Conservation (phyloP, 169 alveolate species). For the Babesia caballi region DNA sequence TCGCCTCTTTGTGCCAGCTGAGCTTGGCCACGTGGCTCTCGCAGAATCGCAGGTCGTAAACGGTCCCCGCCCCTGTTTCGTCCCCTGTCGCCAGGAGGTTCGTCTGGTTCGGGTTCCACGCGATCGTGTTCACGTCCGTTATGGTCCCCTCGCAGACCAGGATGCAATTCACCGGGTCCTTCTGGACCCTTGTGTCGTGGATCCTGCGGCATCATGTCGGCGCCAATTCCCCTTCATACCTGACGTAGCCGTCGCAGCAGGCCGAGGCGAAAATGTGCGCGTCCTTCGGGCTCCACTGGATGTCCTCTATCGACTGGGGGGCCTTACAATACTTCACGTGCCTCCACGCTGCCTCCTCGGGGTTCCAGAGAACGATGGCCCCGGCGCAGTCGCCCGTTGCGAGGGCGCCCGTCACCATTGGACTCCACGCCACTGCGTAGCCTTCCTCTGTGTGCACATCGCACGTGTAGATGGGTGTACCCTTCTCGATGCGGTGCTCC, state of each 20-base stretch:
- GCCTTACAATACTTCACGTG: background rate
- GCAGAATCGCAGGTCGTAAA: conserved; percentile 42
- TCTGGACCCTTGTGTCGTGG: conserved; percentile 49
- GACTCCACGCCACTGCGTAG: conserved; percentile 76
- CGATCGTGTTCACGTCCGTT: conserved; percentile 52
- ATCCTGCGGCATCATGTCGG: background rate
- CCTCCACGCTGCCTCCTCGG: conserved; percentile 61
- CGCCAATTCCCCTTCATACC: background rate
- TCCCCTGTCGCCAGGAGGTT: conserved; percentile 44
- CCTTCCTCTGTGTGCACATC: conserved; percentile 70
- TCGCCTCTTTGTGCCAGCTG: conserved; percentile 63
- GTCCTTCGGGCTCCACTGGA: conserved; percentile 68
- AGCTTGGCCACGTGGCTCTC: conserved; percentile 41
- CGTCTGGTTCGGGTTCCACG: conserved; percentile 47
- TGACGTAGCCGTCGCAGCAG: conserved; percentile 68
- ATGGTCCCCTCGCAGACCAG: conserved; percentile 22
- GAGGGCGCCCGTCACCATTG: conserved; percentile 59
- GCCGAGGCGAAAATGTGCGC: conserved; percentile 64
- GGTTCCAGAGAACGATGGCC: conserved; percentile 64
- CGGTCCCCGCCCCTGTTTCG: conserved; percentile 51
- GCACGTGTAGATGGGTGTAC: conserved; percentile 49
- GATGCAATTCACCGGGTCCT: conserved; percentile 37
- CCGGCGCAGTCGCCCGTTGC: conserved; percentile 76
- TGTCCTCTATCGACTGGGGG: conserved; percentile 61
- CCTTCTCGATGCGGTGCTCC: conserved; percentile 28